A percentile compares a stretch with the other conserved stretches of the same genome.
These are phyloP conservation scores for Angophora floribunda DNA, from an alignment of 345 rosid genomes.

Conservation along the genomic window DNA sequence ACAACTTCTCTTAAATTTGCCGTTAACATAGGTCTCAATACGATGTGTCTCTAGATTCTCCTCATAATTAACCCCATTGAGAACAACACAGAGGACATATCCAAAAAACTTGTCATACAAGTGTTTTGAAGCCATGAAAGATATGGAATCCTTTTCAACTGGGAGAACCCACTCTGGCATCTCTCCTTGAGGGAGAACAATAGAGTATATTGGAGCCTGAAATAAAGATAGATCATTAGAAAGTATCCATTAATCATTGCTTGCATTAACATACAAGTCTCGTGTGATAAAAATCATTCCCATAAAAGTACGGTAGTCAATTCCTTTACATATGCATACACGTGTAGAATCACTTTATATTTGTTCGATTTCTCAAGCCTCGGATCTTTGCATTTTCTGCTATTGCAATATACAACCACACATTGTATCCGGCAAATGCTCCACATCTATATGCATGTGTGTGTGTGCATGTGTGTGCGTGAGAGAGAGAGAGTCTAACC, in stretches of 20 bases:
- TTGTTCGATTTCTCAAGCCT: background rate
- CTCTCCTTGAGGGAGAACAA: background rate
- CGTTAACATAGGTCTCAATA: background rate
- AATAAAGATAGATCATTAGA: background rate
- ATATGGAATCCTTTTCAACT: background rate
- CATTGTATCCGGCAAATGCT: rapidly evolving
- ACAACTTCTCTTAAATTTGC: rapidly evolving
- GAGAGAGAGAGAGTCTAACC: background rate
- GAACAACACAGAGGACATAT: rapidly evolving
- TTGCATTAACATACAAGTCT: background rate
- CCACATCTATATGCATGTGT: background rate
- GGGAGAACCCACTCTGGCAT: background rate
- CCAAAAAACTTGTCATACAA: background rate
- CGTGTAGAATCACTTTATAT: background rate
- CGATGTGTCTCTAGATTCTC: rapidly evolving
- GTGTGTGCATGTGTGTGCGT: too few species aligned
- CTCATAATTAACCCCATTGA: too few species aligned
- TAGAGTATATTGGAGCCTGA: rapidly evolving
- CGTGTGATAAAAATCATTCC: background rate
- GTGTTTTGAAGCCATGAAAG: background rate
- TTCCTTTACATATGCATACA: background rate
- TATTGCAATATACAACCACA: background rate
- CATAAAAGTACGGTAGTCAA: background rate
- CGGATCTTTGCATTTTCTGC: background rate
- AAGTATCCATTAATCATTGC: background rate